Evolutionary conservation across 148 eudicot genomes (phyloP).

Genomic region (Vaccinium darrowii): DNA sequence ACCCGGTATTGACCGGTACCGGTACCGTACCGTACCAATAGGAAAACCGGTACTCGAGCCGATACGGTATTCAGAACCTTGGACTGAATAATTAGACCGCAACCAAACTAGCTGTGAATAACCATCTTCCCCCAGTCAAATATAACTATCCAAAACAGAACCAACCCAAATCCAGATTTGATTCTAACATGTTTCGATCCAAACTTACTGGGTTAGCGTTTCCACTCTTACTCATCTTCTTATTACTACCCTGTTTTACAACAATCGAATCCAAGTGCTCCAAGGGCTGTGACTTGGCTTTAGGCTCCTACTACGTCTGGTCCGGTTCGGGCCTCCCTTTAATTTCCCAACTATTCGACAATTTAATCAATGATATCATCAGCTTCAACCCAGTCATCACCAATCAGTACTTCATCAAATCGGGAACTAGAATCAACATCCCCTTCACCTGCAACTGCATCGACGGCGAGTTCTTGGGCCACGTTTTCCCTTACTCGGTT

Average conservation of each 20-base stretch:
- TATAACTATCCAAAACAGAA: too few species aligned
- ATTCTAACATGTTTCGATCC: background rate
- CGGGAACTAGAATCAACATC: slow-evolving; percentile 33
- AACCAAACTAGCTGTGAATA: too few species aligned
- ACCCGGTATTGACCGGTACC: too few species aligned
- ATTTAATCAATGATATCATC: slow-evolving; percentile 21
- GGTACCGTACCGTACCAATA: too few species aligned
- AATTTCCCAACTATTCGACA: slow-evolving; percentile 17
- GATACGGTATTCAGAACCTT: too few species aligned
- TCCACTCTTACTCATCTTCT: background rate
- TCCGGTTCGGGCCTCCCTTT: slow-evolving; percentile 20
- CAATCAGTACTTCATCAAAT: slow-evolving; percentile 29
- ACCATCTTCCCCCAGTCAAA: too few species aligned
- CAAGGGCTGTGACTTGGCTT: slow-evolving; percentile 52
- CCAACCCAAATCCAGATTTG: background rate
- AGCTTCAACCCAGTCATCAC: slow-evolving; percentile 40
- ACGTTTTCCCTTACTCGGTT: slow-evolving; percentile 17
- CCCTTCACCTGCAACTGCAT: slow-evolving; percentile 58
- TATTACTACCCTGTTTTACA: background rate
- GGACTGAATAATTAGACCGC: too few species aligned
- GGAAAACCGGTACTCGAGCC: too few species aligned
- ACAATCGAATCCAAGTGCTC: slow-evolving; percentile 37
- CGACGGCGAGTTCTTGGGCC: slow-evolving; percentile 43
- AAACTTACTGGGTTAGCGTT: background rate
- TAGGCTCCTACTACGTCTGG: slow-evolving; percentile 54